phyloP scores from a whole-genome alignment of 257 asterid species.

The Thymus quinquecostatus region DNA sequence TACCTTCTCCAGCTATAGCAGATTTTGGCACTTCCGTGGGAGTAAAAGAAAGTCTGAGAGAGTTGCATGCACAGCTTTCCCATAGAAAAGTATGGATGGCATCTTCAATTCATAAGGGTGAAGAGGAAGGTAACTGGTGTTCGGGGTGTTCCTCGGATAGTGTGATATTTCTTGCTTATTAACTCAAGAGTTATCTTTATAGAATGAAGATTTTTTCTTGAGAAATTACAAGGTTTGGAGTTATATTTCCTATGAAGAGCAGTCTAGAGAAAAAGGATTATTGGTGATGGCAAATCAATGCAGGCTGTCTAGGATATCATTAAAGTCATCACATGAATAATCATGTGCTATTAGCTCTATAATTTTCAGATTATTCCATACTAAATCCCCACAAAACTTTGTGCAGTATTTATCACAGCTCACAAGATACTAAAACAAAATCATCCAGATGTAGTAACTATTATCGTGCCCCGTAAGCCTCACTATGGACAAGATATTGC shows the following conservation, averaged over 20 bases:
- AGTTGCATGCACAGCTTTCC: constrained; percentile 54
- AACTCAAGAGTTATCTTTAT: constrained; percentile 12
- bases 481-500: constrained; percentile 68
- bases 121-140: constrained; percentile 67
- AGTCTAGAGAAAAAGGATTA: background rate
- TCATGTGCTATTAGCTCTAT: constrained; percentile 9
- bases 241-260: constrained; percentile 1
- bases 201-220: background rate
- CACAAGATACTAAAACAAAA: constrained; percentile 63
- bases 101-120: constrained; percentile 89
- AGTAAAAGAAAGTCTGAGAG: constrained; percentile 43
- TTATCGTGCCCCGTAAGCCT: constrained; percentile 84
- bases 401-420: constrained; percentile 76
- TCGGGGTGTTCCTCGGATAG: background rate
- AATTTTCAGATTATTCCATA: constrained; percentile 21
- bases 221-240: too few relatives aligned
- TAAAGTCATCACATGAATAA: constrained; percentile 14
- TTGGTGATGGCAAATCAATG: background rate
- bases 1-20: constrained; percentile 48
- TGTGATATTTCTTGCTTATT: constrained; percentile 17
- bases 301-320: constrained; percentile 11
- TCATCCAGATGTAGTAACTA: constrained; percentile 67
- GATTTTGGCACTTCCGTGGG: constrained; percentile 45
- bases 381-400: constrained; percentile 35
- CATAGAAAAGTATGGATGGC: constrained; percentile 90